Percentiles rank a stretch among this genome's conserved stretches.
phyloP scores from a whole-genome alignment of 257 asterid species.

The Rubia yunnanensis region DNA sequence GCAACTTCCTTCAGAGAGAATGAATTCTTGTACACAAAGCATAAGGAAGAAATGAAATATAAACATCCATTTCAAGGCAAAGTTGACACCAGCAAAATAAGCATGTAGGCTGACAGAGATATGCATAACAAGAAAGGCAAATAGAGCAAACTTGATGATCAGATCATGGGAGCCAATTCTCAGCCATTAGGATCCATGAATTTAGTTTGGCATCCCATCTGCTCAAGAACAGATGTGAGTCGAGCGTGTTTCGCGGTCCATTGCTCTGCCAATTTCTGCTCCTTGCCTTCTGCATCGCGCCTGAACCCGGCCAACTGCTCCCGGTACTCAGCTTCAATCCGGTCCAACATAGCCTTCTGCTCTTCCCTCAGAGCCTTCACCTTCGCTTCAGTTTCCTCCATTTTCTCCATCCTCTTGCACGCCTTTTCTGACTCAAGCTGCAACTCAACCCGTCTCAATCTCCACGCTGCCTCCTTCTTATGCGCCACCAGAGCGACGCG shows the following conservation, averaged over 20 bases:
- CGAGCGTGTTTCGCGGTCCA: conserved; percentile 77
- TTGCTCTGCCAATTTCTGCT: conserved; percentile 83
- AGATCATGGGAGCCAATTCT: neutral
- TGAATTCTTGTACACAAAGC: no score
- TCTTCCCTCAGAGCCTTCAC: conserved; percentile 68
- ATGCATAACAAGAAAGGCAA: no score
- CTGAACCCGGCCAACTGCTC: conserved; percentile 75
- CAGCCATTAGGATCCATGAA: conserved; percentile 34
- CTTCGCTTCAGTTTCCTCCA: conserved; percentile 74
- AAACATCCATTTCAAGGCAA: no score
- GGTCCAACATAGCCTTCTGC: conserved; percentile 49
- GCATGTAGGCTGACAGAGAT: neutral
- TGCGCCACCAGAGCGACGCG: conserved; percentile 70
- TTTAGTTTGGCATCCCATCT: conserved; percentile 46
- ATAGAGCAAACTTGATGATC: no score
- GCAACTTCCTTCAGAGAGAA: neutral
- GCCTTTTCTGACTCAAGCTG: conserved; percentile 90
- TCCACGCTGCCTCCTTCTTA: conserved; percentile 80
- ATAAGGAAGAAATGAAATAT: neutral
- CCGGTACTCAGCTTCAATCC: conserved; percentile 66
- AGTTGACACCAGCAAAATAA: neutral
- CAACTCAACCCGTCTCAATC: conserved; percentile 66
- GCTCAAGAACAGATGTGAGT: conserved; percentile 59
- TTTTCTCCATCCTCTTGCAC: conserved; percentile 55
- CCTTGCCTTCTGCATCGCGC: conserved; percentile 81